Evolutionary conservation across 495 filamentous ascomycete species (phyloP).

Genomic region (Daldinia bambusicola): DNA sequence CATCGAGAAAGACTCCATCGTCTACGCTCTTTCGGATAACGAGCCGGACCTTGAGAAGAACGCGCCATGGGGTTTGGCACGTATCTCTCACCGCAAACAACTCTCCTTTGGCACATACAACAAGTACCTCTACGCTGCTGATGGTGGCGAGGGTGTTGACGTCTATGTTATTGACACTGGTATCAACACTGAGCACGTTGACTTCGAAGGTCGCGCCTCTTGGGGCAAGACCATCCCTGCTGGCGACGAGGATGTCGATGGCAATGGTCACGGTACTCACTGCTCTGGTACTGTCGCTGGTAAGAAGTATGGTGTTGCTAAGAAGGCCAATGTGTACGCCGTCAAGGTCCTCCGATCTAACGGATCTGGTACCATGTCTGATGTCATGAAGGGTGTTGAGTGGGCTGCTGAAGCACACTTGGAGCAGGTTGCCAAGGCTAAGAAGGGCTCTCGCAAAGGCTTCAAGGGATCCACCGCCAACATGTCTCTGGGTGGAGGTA

Average conservation of each 20-base stretch:
- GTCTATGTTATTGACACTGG: slow-evolving; percentile 99
- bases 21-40: slow-evolving; percentile 69
- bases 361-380: slow-evolving; percentile 97
- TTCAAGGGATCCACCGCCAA: slow-evolving; percentile 99
- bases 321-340: slow-evolving; percentile 96
- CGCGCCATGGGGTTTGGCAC: slow-evolving; percentile 96
- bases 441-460: slow-evolving; percentile 85
- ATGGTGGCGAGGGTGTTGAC: slow-evolving; percentile 97
- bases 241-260: slow-evolving; percentile 87
- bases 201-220: slow-evolving; percentile 93
- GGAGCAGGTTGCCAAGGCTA: slow-evolving; percentile 76
- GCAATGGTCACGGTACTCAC: slow-evolving; percentile 99
- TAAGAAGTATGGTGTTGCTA: slow-evolving; percentile 98
- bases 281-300: slow-evolving; percentile 98
- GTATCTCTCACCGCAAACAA: slow-evolving; percentile 92
- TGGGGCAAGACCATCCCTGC: slow-evolving; percentile 97
- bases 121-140: slow-evolving; percentile 93
- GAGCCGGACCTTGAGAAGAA: slow-evolving; percentile 77
- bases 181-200: slow-evolving; percentile 91
- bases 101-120: slow-evolving; percentile 93
- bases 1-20: slow-evolving; percentile 92
- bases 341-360: slow-evolving; percentile 98
- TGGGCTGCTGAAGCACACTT: slow-evolving; percentile 85
- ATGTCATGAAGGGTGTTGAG: slow-evolving; percentile 98
- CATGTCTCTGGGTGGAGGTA: slow-evolving; percentile 98